Evolutionary conservation across 2,329 filamentous ascomycete species (phyloP).

Genomic region (Stagonosporopsis tanaceti): DNA sequence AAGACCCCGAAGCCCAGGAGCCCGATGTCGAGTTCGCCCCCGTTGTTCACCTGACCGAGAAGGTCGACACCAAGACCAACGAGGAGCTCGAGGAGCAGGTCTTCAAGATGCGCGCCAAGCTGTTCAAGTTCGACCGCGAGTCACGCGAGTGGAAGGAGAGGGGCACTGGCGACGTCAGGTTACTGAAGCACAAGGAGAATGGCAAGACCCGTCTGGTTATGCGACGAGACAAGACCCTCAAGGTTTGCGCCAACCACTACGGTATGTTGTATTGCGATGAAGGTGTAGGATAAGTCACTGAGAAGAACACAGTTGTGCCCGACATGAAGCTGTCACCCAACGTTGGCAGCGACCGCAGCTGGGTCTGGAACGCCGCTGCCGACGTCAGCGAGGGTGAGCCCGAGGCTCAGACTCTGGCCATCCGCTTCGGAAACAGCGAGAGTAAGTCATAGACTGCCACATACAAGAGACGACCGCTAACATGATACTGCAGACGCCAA

Average conservation of each 20-base stretch:
- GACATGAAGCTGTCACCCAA: constrained; percentile 99
- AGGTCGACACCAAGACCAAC: constrained; percentile 96
- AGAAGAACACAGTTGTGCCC: constrained; percentile 74
- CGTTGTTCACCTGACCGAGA: constrained; percentile 93
- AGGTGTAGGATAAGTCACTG: constrained; percentile 28
- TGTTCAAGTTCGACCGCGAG: constrained; percentile 96
- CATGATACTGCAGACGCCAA: constrained; percentile 78
- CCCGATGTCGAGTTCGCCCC: constrained; percentile 97
- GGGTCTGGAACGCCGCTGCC: constrained; percentile 98
- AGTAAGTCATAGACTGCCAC: constrained; percentile 66
- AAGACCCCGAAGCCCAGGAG: constrained; percentile 85
- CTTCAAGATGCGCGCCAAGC: constrained; percentile 99
- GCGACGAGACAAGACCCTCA: constrained; percentile 99
- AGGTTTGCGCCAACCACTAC: constrained; percentile 99
- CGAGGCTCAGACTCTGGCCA: constrained; percentile 93
- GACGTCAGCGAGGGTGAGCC: constrained; percentile 98
- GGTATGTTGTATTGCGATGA: constrained; percentile 64
- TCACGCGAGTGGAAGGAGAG: constrained; percentile 98
- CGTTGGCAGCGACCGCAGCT: constrained; percentile 96
- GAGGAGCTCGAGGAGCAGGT: constrained; percentile 96
- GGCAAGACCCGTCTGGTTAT: constrained; percentile 97
- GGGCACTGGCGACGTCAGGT: constrained; percentile 92
- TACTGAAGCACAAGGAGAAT: constrained; percentile 99
- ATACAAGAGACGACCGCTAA: background rate
- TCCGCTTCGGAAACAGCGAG: constrained; percentile 96